Conservation (phyloP, 108 stramenopile species). For the Mediolabrus comicus region DNA sequence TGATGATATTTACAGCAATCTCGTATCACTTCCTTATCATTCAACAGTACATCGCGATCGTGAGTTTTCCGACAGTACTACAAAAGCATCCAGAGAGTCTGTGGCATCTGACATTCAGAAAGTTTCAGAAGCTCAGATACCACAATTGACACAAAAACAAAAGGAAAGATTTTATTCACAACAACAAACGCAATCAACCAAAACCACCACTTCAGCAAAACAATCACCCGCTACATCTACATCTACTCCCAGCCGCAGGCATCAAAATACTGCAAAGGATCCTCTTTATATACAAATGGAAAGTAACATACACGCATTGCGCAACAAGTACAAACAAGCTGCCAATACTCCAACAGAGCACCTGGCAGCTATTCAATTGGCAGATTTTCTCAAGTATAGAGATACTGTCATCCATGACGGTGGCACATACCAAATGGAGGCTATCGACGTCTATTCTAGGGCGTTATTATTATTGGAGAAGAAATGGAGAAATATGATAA, state of each 20-base stretch:
- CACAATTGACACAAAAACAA: constrained; percentile 10
- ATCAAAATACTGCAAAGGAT: not conserved
- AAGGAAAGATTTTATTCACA: constrained; percentile 3
- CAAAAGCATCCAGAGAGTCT: not conserved
- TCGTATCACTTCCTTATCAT: not conserved
- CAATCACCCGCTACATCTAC: not conserved
- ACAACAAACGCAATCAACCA: constrained; percentile 4
- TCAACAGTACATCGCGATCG: not conserved
- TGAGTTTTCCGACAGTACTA: not conserved
- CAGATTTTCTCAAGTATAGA: constrained; percentile 63
- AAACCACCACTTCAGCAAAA: not conserved
- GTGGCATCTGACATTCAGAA: not conserved
- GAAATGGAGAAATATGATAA: constrained; percentile 20
- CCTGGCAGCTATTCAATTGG: constrained; percentile 42
- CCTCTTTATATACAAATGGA: constrained; percentile 42
- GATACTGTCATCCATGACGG: constrained; percentile 78
- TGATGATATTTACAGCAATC: constrained; percentile 16
- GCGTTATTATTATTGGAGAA: constrained; percentile 42
- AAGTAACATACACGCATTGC: constrained; percentile 16
- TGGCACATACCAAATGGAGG: constrained; percentile 65
- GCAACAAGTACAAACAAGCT: constrained; percentile 16
- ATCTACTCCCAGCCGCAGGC: not conserved
- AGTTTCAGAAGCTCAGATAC: not conserved
- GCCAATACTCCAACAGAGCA: constrained; percentile 6
- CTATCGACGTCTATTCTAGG: constrained; percentile 53